Evolutionary conservation across 257 asterid species (phyloP).

Genomic region (Ilex aquifolium): DNA sequence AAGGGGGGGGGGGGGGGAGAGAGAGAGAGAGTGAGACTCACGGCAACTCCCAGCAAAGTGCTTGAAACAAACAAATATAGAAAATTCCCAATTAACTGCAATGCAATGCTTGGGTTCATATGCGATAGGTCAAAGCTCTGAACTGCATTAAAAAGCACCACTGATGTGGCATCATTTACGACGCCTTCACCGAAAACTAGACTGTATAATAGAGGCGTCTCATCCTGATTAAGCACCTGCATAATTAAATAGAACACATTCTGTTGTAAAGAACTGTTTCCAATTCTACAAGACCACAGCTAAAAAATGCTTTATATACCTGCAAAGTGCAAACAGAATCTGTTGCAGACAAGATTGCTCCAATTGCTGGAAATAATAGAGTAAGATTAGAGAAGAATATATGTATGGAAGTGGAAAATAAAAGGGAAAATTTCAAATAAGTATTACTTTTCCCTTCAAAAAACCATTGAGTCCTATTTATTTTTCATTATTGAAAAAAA

Average conservation of each 20-base stretch:
- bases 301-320: constrained; percentile 31
- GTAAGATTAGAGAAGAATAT: constrained; percentile 5
- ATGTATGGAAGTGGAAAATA: constrained; percentile 11
- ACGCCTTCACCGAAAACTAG: constrained; percentile 98
- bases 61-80: constrained; percentile 68
- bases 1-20: constrained; percentile 6
- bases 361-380: constrained; percentile 57
- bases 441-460: too few relatives aligned
- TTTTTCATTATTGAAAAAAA: too few relatives aligned
- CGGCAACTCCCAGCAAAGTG: constrained; percentile 73
- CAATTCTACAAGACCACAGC: constrained; percentile 7
- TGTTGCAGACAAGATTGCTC: constrained; percentile 96
- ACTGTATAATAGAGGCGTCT: constrained; percentile 95
- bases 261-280: constrained; percentile 6
- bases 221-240: constrained; percentile 95
- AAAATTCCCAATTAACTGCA: constrained; percentile 74
- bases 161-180: constrained; percentile 96
- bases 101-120: constrained; percentile 46
- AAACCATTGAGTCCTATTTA: too few relatives aligned
- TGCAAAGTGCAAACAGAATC: constrained; percentile 99
- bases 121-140: constrained; percentile 85
- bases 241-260: constrained; percentile 18
- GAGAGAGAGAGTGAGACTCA: constrained; percentile 36
- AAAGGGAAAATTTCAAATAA: background rate
- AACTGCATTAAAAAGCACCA: constrained; percentile 94